Percentiles rank a stretch among this genome's conserved stretches.
Conservation (phyloP, 2,329 filamentous ascomycete genomes). For the Emmonsia crescens region DNA sequence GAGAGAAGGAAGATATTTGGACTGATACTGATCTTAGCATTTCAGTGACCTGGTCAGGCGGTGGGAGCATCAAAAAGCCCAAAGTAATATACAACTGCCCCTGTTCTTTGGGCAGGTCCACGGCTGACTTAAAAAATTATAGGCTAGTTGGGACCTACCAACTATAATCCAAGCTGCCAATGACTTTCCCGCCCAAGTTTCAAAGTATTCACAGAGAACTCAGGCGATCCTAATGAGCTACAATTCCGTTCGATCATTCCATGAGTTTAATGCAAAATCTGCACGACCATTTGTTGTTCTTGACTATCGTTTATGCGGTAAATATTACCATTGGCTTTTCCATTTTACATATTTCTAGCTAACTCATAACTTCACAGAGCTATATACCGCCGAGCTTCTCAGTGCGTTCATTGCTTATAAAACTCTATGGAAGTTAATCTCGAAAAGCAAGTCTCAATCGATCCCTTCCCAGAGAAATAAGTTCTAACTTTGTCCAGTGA, state of each 20-base stretch:
- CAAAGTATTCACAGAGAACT: conserved; percentile 20
- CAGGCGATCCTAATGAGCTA: conserved; percentile 24
- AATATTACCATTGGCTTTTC: background rate
- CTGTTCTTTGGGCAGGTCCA: background rate
- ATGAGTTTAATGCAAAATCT: conserved; percentile 19
- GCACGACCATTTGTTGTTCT: conserved; percentile 17
- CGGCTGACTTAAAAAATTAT: background rate
- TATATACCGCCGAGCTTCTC: conserved; percentile 25
- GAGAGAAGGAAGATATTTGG: conserved; percentile 8
- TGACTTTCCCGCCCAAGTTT: conserved; percentile 25
- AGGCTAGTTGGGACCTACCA: conserved; percentile 21
- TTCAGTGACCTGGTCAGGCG: conserved; percentile 25
- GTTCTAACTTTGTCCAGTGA: conserved; percentile 6
- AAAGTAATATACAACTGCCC: background rate
- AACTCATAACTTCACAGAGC: conserved; percentile 4
- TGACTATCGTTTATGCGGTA: conserved; percentile 23
- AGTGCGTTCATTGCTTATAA: conserved; percentile 25
- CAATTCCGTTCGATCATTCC: conserved; percentile 22
- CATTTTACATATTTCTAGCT: background rate
- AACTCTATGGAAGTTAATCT: conserved; percentile 21
- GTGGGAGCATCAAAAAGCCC: conserved; percentile 24
- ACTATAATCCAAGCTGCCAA: conserved; percentile 24
- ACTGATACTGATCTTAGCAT: conserved; percentile 24
- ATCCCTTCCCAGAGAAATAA: background rate
- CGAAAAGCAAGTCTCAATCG: conserved; percentile 4